phyloP scores from a whole-genome alignment of 2,329 filamentous ascomycete species.

The Pseudogymnoascus sp. region DNA sequence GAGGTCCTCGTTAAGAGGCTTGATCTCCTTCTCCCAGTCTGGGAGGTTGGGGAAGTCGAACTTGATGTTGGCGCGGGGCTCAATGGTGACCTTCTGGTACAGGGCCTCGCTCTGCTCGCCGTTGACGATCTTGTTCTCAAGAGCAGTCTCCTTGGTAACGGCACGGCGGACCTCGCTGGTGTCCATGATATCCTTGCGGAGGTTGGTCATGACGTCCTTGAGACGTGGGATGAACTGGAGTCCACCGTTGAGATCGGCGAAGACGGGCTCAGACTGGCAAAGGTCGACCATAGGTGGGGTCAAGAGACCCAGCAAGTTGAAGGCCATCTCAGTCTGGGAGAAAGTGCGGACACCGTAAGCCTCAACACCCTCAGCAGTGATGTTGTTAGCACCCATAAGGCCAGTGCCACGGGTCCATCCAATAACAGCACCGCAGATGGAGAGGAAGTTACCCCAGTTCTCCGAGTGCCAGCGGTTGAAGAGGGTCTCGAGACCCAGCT shows the following conservation, averaged over 20 bases:
- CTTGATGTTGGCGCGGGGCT: slow-evolving; percentile 95
- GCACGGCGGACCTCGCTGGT: slow-evolving; percentile 88
- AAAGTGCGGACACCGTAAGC: slow-evolving; percentile 95
- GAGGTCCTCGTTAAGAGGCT: slow-evolving; percentile 77
- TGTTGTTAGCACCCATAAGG: slow-evolving; percentile 95
- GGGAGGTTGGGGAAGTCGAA: slow-evolving; percentile 89
- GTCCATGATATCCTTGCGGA: slow-evolving; percentile 91
- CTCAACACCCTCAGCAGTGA: slow-evolving; percentile 94
- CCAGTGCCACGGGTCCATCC: slow-evolving; percentile 98
- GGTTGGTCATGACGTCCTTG: slow-evolving; percentile 85
- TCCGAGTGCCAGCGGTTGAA: slow-evolving; percentile 99
- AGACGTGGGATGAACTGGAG: slow-evolving; percentile 95
- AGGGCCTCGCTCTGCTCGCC: slow-evolving; percentile 85
- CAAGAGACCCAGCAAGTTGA: slow-evolving; percentile 96
- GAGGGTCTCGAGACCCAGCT: slow-evolving; percentile 90
- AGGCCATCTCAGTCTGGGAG: slow-evolving; percentile 99
- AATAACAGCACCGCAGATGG: slow-evolving; percentile 95
- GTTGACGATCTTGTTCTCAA: slow-evolving; percentile 96
- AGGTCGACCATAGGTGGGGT: slow-evolving; percentile 87
- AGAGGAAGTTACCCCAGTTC: slow-evolving; percentile 95
- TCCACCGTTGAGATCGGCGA: slow-evolving; percentile 94
- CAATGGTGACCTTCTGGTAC: slow-evolving; percentile 89
- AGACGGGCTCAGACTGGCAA: slow-evolving; percentile 91
- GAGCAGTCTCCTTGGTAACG: slow-evolving; percentile 88
- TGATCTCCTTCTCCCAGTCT: slow-evolving; percentile 84